phyloP scores from a whole-genome alignment of 2,329 filamentous ascomycete species.

The Stachybotrys elegans region DNA sequence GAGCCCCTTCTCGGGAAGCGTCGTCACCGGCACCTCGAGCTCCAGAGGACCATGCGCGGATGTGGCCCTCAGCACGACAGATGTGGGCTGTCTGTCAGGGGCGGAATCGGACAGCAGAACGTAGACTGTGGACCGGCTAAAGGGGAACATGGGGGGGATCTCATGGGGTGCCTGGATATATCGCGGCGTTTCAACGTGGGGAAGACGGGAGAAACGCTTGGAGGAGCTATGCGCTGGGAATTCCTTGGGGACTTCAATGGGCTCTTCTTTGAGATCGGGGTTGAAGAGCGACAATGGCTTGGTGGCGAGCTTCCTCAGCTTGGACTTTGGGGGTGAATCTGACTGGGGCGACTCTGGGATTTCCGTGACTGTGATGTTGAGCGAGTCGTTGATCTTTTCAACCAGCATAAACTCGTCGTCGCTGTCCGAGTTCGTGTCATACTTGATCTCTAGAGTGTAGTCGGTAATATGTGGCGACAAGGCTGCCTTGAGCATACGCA shows the following conservation, averaged over 20 bases:
- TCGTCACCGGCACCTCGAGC: constrained; percentile 58
- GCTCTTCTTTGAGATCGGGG: constrained; percentile 32
- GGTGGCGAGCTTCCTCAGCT: constrained; percentile 5
- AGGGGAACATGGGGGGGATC: constrained; percentile 63
- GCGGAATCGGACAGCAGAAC: constrained; percentile 54
- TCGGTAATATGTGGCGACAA: constrained; percentile 61
- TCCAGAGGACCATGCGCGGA: constrained; percentile 54
- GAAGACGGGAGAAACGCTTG: no score
- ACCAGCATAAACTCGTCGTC: constrained; percentile 59
- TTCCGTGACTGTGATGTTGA: constrained; percentile 30
- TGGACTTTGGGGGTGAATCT: constrained; percentile 16
- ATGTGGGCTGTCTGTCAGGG: constrained; percentile 34
- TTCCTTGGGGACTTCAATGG: not conserved
- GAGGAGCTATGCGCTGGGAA: no score
- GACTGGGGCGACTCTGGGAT: constrained; percentile 10
- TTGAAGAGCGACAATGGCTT: constrained; percentile 57
- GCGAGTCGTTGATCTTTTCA: constrained; percentile 47
- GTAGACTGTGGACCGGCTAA: constrained; percentile 61
- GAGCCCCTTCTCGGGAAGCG: constrained; percentile 36
- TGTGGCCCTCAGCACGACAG: constrained; percentile 53
- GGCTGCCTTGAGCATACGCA: constrained; percentile 70
- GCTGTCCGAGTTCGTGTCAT: constrained; percentile 24
- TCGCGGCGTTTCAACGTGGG: constrained; percentile 45
- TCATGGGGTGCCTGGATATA: constrained; percentile 59
- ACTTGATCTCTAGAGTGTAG: constrained; percentile 60